These are phyloP conservation scores for Microsporum ferrugineum DNA, from an alignment of 2,329 filamentous ascomycete species.

Conservation along the genomic window DNA sequence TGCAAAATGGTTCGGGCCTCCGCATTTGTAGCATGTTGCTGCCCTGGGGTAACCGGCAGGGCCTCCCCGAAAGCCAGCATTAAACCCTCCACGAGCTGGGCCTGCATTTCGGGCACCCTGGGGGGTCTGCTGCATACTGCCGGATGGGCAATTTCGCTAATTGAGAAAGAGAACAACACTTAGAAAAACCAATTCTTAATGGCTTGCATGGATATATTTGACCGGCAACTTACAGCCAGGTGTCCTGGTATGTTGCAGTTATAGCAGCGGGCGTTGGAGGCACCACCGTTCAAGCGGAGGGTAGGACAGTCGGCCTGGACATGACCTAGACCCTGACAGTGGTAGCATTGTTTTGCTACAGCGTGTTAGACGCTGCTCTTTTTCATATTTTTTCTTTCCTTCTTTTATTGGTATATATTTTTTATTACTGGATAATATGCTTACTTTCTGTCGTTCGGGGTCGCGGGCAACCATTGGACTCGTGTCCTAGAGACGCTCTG, in stretches of 20 bases:
- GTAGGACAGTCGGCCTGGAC: slow-evolving; percentile 99
- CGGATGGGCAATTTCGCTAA: slow-evolving; percentile 15
- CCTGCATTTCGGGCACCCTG: slow-evolving; percentile 55
- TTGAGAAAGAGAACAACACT: neutral
- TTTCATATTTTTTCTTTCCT: neutral
- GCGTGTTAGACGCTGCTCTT: slow-evolving; percentile 3
- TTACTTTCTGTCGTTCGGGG: slow-evolving; percentile 87
- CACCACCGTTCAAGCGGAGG: slow-evolving; percentile 71
- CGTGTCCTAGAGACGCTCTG: slow-evolving; percentile 52
- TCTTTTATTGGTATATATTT: neutral
- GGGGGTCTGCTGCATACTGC: slow-evolving; percentile 45
- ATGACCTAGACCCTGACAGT: slow-evolving; percentile 96
- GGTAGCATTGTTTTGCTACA: slow-evolving; percentile 92
- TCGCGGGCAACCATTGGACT: slow-evolving; percentile 94
- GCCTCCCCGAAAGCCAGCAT: slow-evolving; percentile 57
- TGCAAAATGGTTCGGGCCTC: slow-evolving; percentile 91
- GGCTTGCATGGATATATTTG: neutral
- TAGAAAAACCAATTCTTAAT: neutral
- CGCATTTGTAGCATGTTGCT: slow-evolving; percentile 55
- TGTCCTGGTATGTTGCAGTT: slow-evolving; percentile 90
- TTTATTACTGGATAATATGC: slow-evolving; percentile 19
- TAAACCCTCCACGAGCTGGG: slow-evolving; percentile 54
- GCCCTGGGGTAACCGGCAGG: slow-evolving; percentile 49
- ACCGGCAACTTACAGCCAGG: slow-evolving; percentile 57
- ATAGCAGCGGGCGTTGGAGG: slow-evolving; percentile 82